Evolutionary conservation across 116 monocot genomes (phyloP), one percentile per base, ranked within the genome.

Genomic region (Phalaenopsis hybrid): DNA sequence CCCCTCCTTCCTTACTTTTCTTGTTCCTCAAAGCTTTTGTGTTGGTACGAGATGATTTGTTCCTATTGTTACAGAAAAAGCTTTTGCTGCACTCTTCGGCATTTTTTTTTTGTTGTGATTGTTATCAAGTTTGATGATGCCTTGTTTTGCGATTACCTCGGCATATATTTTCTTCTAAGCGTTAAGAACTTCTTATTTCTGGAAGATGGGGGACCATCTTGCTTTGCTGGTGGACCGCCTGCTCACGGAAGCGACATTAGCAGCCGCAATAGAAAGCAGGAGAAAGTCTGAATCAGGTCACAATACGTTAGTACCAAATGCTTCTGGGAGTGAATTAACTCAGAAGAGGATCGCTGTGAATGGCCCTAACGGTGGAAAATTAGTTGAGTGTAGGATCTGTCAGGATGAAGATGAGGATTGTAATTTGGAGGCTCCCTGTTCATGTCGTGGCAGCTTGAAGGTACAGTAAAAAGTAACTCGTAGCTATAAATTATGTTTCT

Each of bases 371-470:
- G 65, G 23, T 20, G 79, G 77, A 69, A 87, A 81, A 6, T 17
- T 83, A 75, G 86, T 80, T 16, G 87, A 91, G 55, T 91, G 91
- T 58, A 68, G 91, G 72, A 91, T 91, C 15, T 91, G 91, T 81
- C 91, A 91, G 28, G 89, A 91, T 3, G 91, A 91, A 79, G 91
- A 89, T 51, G 86, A 83, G 20, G 81, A 81, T 17, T 44, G 75
- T 59, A 80, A 82, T 85, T 83, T 91, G 87, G 91, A 91, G 77
- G 50, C 68, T 44, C 91, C 91, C n/a, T 91, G 91, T 65, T 85
- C 85, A 34, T 91, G 91, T 78, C 80, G 79, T 63, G 91, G 91
- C 21, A 91, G 91, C 86, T 85, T 91, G 73, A 88, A 86, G 91
- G 91, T 91, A 80, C 57, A 75, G 46, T 55, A 16, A 37, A 34